phyloP scores from a whole-genome alignment of 1,284 basidiomycete genomes.

The Fistulina hepatica region DNA sequence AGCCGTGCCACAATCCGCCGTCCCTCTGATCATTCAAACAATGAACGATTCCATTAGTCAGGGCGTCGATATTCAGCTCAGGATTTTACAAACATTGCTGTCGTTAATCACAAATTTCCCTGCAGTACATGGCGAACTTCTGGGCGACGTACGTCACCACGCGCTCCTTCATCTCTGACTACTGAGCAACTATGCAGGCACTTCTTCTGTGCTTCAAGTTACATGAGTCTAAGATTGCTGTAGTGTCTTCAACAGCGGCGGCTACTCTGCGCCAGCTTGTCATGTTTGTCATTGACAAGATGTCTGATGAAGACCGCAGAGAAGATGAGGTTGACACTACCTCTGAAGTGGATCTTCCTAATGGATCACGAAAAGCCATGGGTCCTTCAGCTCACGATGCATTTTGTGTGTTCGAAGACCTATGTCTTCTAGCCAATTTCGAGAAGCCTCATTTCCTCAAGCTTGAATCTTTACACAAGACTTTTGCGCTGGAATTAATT shows the following conservation, averaged over 20 bases:
- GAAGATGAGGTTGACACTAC: conserved; percentile 26
- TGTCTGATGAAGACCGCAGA: conserved; percentile 67
- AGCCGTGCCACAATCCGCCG: conserved; percentile 71
- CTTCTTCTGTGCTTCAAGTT: conserved; percentile 88
- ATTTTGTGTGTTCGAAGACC: conserved; percentile 80
- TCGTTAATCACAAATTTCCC: conserved; percentile 83
- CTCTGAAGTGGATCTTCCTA: conserved; percentile 44
- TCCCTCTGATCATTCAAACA: conserved; percentile 70
- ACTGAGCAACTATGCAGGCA: conserved; percentile 38
- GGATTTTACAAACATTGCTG: conserved; percentile 83
- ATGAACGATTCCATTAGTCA: conserved; percentile 83
- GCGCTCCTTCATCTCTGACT: not conserved
- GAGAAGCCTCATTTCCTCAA: conserved; percentile 80
- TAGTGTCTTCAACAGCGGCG: conserved; percentile 94
- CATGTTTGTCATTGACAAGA: conserved; percentile 97
- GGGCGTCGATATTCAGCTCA: conserved; percentile 90
- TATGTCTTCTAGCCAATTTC: conserved; percentile 78
- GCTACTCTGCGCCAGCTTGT: conserved; percentile 93
- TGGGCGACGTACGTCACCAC: conserved; percentile 59
- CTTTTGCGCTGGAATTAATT: conserved; percentile 91
- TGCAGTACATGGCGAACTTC: conserved; percentile 64
- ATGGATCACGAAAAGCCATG: conserved; percentile 50
- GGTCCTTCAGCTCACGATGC: conserved; percentile 80
- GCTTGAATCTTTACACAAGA: conserved; percentile 80
- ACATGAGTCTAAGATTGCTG: conserved; percentile 90